Evolutionary conservation across 192 early-diverging fungal species (phyloP).

Genomic region (Podila epicladia): DNA sequence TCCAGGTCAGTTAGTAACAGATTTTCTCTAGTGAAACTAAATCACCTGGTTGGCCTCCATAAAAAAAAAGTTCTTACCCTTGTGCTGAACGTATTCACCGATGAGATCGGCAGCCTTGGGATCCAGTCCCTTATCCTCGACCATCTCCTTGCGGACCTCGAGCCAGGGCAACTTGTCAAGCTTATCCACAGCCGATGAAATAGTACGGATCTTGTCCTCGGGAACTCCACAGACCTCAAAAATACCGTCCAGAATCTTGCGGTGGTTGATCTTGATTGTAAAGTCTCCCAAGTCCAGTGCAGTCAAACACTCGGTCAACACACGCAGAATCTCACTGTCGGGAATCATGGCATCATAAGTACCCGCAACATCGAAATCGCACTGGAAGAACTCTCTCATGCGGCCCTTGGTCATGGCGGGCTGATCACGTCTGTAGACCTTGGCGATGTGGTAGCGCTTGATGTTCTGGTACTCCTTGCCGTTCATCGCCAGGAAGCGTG

Average conservation of each 20-base stretch:
- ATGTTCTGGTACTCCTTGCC: conserved; percentile 82
- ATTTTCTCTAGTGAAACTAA: no score
- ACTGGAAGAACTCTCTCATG: conserved; percentile 99
- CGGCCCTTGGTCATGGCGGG: conserved; percentile 98
- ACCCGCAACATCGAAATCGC: conserved; percentile 99
- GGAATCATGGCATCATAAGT: conserved; percentile 96
- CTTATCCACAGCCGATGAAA: conserved; percentile 98
- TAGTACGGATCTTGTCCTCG: conserved; percentile 83
- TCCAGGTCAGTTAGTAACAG: not conserved
- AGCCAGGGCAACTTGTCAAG: conserved; percentile 97
- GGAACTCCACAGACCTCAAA: conserved; percentile 97
- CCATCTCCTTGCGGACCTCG: conserved; percentile 96
- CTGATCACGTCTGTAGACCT: conserved; percentile 98
- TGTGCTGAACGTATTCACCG: conserved; percentile 89
- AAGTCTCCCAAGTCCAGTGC: conserved; percentile 88
- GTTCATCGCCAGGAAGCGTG: conserved; percentile 95
- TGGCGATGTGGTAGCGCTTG: conserved; percentile 98
- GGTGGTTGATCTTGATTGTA: conserved; percentile 95
- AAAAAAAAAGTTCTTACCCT: conserved; percentile 49
- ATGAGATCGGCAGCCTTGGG: conserved; percentile 87
- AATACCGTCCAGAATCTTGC: conserved; percentile 97
- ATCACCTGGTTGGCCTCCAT: no score
- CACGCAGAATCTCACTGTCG: conserved; percentile 88
- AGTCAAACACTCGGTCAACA: conserved; percentile 85
- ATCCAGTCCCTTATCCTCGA: conserved; percentile 88